Percentiles rank a stretch among this genome's conserved stretches.
These are phyloP conservation scores for Yamadazyma blattariae DNA, from an alignment of 1,139 yeast genomes.

Conservation along the genomic window DNA sequence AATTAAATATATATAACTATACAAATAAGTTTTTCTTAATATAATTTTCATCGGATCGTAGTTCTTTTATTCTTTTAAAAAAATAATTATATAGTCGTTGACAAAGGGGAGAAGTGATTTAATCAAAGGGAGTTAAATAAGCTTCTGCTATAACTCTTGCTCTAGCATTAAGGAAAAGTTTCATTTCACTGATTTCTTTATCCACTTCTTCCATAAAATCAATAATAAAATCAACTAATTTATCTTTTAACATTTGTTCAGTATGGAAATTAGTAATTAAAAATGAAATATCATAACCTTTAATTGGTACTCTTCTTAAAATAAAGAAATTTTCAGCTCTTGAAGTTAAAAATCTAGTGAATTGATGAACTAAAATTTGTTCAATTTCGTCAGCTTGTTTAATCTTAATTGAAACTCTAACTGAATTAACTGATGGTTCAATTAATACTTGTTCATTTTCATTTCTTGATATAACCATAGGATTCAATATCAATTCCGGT, in stretches of 20 bases:
- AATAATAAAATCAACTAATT: slow-evolving; percentile 91
- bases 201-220: slow-evolving; percentile 99
- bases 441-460: slow-evolving; percentile 90
- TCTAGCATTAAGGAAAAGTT: slow-evolving; percentile 91
- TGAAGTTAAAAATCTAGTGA: slow-evolving; percentile 87
- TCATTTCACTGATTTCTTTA: slow-evolving; percentile 98
- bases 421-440: slow-evolving; percentile 91
- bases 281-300: slow-evolving; percentile 91
- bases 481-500: slow-evolving; percentile 82
- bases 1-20: too few relatives aligned
- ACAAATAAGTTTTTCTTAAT: too few relatives aligned
- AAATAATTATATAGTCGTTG: too few relatives aligned
- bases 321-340: slow-evolving; percentile 95
- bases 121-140: slow-evolving; percentile 74
- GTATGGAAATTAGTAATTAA: slow-evolving; percentile 92
- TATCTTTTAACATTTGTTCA: slow-evolving; percentile 92
- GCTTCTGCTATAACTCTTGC: slow-evolving; percentile 98
- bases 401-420: slow-evolving; percentile 84
- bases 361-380: slow-evolving; percentile 87
- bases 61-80: too few relatives aligned
- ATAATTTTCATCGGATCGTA: too few relatives aligned
- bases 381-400: slow-evolving; percentile 98
- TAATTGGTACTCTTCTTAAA: slow-evolving; percentile 85
- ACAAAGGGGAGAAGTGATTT: too few relatives aligned
- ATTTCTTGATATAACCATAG: slow-evolving; percentile 88